phyloP scores from a whole-genome alignment of 2,329 filamentous ascomycete species.

The Pseudopithomyces maydicus region DNA sequence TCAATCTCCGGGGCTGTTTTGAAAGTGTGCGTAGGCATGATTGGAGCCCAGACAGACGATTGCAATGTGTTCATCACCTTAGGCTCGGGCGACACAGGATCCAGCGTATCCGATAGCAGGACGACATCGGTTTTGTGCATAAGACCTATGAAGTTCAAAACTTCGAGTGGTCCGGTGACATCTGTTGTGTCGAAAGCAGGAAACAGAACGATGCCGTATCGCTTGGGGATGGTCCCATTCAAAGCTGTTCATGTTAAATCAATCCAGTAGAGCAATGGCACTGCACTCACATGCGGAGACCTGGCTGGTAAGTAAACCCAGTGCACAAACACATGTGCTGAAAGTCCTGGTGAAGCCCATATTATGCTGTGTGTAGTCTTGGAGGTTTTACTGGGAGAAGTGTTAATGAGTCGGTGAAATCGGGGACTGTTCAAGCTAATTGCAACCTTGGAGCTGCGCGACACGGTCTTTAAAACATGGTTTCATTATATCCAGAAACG shows the following conservation, averaged over 20 bases:
- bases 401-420: too few relatives aligned
- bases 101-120: conserved; percentile 30
- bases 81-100: conserved; percentile 32
- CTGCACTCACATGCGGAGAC: neutral
- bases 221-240: conserved; percentile 19
- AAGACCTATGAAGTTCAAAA: conserved; percentile 40
- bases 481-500: too few relatives aligned
- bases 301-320: neutral
- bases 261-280: too few relatives aligned
- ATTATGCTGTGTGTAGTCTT: neutral
- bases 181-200: conserved; percentile 34
- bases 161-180: conserved; percentile 49
- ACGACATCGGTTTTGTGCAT: conserved; percentile 27
- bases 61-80: conserved; percentile 31
- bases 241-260: neutral
- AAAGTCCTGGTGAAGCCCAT: neutral
- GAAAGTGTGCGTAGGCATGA: conserved; percentile 60
- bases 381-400: too few relatives aligned
- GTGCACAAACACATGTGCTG: neutral
- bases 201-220: conserved; percentile 34
- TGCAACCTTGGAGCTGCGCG: too few relatives aligned
- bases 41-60: conserved; percentile 37
- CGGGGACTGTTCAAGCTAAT: too few relatives aligned
- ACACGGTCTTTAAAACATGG: too few relatives aligned
- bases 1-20: conserved; percentile 58